These are phyloP conservation scores for Magnusiomyces ingens DNA, from an alignment of 1,139 yeast species.

Conservation along the genomic window DNA sequence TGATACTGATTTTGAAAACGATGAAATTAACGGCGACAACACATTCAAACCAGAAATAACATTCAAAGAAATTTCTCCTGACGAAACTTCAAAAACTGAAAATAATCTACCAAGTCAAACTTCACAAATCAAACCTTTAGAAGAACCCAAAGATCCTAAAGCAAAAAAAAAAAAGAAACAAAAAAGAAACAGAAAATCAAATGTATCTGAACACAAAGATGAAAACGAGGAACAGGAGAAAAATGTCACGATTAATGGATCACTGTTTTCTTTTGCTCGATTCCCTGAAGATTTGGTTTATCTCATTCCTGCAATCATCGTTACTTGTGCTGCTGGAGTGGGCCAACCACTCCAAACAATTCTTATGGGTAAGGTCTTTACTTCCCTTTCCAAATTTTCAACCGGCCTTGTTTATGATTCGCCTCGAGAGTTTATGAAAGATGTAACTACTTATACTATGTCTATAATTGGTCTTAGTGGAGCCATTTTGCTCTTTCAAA, in stretches of 20 bases:
- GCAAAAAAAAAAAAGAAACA: background rate
- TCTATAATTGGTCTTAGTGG: constrained; percentile 53
- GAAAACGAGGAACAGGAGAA: background rate
- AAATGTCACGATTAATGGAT: constrained; percentile 4
- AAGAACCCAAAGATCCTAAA: background rate
- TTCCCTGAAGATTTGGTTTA: constrained; percentile 24
- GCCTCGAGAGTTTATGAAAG: constrained; percentile 36
- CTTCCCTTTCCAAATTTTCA: constrained; percentile 40
- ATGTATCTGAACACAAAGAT: background rate
- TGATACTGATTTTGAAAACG: background rate
- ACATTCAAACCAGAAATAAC: background rate
- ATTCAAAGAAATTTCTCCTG: background rate
- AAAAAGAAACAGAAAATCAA: background rate
- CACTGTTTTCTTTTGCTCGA: constrained; percentile 10
- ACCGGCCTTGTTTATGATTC: constrained; percentile 25
- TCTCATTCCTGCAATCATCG: constrained; percentile 22
- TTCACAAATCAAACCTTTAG: background rate
- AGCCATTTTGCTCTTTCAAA: constrained; percentile 44
- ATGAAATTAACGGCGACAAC: too few species aligned
- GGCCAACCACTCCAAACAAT: constrained; percentile 60
- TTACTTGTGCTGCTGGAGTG: constrained; percentile 41
- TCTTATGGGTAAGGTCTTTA: constrained; percentile 59
- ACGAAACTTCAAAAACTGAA: background rate
- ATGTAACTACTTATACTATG: constrained; percentile 32
- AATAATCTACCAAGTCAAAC: background rate